Evolutionary conservation across 2,329 filamentous ascomycete genomes (phyloP).

Genomic region (Penicillium sp.): DNA sequence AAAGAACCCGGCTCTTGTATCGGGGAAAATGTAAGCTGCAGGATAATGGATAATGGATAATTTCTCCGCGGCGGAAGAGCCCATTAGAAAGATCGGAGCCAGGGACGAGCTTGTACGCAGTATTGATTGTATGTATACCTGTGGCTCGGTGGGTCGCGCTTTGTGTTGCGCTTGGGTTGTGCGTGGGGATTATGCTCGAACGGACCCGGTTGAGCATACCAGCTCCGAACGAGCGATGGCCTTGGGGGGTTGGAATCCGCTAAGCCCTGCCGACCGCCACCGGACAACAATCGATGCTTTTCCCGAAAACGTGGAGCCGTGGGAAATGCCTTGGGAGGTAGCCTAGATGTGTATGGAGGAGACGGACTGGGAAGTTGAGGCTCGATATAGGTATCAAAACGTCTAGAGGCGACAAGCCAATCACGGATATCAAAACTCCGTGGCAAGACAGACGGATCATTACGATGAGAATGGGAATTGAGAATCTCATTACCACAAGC

Average conservation of each 20-base stretch:
- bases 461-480: background rate
- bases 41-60: background rate
- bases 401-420: background rate
- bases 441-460: background rate
- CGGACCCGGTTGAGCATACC: background rate
- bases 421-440: background rate
- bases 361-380: conserved; percentile 5
- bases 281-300: background rate
- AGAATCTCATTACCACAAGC: background rate
- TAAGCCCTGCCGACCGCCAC: background rate
- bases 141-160: background rate
- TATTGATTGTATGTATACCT: conserved; percentile 2
- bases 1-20: background rate
- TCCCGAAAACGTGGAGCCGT: background rate
- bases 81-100: conserved; percentile 1
- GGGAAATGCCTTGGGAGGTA: background rate
- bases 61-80: conserved; percentile 3
- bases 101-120: background rate
- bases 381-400: background rate
- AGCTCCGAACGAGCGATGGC: background rate
- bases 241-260: background rate
- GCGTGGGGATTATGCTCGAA: background rate
- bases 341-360: background rate
- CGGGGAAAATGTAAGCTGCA: background rate
- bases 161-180: background rate